Evolutionary conservation across 805 yeast genomes (phyloP), one percentile per base, ranked within the genome.

Genomic region (Teunomyces lycoperdinae): DNA sequence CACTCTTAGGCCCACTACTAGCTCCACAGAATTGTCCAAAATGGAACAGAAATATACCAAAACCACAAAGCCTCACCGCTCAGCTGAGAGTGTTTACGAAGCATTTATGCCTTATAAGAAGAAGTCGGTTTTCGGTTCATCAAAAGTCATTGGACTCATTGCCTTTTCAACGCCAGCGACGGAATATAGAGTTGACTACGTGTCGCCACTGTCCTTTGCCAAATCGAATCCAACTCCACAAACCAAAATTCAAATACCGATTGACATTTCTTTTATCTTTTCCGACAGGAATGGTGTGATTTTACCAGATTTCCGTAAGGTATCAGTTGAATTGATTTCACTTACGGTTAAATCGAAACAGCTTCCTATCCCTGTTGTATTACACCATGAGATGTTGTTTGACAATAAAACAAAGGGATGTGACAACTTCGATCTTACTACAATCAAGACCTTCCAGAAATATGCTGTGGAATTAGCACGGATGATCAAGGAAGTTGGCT

Each of bases 361-460:
- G 16, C 39, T 62, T 11, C 71, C 72, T 0, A 63, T 71, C 9
- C 76, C 75, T 0, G 53, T 68, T 2, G 71, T 66, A 10, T 46
- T 71, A 40, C 65, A 63, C 42, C 66, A 64, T 26, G 75, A 68
- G 46, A 63, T 67, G 63, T 42, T 66, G 5, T 71, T 68, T 54
- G 62, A 61, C 32, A 68, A 71, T 52, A 60, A 56, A 43, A 49
- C 58, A 20, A 58, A 54, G 39, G 51, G 50, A 0, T 34, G 55
- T 2, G 75, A 71, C 44, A 62, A 61, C 44, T 70, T 68, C 49
- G 68, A 67, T 43, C 43, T 56, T 39, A 48, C 63, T n/a, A 67
- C 69, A 2, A 60, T 70, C 31, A 58, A 56, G 35, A 61, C 61
- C 11, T 68, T 70, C 54, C 71, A 65, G 42, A 54, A 51, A 40